phyloP scores from a whole-genome alignment of 345 rosid species.

The Citrus mangshanensis region DNA sequence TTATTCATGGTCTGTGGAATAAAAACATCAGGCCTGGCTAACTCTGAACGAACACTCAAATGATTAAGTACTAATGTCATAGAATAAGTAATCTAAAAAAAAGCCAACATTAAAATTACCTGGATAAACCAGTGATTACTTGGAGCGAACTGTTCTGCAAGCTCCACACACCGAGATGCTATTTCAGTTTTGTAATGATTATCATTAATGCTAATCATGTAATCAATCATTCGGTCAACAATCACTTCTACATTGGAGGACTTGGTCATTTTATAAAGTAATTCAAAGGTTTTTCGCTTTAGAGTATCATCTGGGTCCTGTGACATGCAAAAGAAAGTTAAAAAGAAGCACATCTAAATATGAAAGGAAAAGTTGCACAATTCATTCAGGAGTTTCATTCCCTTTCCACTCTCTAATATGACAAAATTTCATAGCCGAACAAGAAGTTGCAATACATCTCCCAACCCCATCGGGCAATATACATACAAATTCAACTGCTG shows the following conservation, averaged over 20 bases:
- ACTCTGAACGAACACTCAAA: conserved; percentile 14
- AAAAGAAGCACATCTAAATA: not conserved
- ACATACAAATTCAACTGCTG: not conserved
- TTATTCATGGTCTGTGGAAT: conserved; percentile 79
- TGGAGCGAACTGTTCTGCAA: conserved; percentile 98
- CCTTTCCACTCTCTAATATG: not conserved
- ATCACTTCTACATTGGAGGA: conserved; percentile 96
- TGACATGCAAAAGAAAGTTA: conserved; percentile 15
- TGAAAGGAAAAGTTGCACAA: not conserved
- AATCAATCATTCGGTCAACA: conserved; percentile 96
- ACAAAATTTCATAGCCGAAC: not conserved
- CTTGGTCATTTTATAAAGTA: conserved; percentile 95
- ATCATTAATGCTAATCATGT: conserved; percentile 91
- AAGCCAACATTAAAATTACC: conserved; percentile 40
- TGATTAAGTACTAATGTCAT: not conserved
- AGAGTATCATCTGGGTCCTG: conserved; percentile 99
- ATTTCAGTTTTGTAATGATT: conserved; percentile 97
- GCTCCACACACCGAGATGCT: conserved; percentile 93
- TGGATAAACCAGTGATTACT: conserved; percentile 98
- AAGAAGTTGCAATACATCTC: not conserved
- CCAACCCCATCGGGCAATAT: not conserved
- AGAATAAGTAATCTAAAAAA: not conserved
- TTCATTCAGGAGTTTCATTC: not conserved
- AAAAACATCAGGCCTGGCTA: conserved; percentile 9
- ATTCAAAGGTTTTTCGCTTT: conserved; percentile 92